phyloP scores from a whole-genome alignment of 768 basidiomycete genomes.

The Podaxis pistillaris region DNA sequence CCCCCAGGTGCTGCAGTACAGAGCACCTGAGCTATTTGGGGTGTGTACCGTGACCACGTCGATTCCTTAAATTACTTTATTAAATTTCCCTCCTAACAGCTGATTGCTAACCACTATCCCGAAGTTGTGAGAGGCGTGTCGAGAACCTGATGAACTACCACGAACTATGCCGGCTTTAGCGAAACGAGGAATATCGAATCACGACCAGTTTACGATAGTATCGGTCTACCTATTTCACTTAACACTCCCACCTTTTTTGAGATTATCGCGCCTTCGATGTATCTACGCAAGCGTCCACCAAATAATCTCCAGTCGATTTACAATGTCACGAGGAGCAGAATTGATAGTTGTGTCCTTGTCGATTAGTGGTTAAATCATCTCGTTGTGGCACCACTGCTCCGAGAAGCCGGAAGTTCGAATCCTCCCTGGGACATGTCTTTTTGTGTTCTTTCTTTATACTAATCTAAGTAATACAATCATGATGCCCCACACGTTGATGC shows the following conservation, averaged over 20 bases:
- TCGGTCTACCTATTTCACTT: too few relatives aligned
- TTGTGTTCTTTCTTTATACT: background rate
- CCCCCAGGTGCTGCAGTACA: slow-evolving; percentile 69
- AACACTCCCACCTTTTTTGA: too few relatives aligned
- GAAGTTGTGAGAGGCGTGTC: slow-evolving; percentile 66
- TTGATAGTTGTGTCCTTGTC: slow-evolving; percentile 17
- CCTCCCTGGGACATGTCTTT: slow-evolving; percentile 21
- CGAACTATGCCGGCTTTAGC: background rate
- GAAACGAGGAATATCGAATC: background rate
- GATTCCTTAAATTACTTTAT: background rate
- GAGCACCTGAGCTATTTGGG: slow-evolving; percentile 69
- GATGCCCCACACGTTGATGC: background rate
- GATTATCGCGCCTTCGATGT: too few relatives aligned
- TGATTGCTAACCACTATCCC: slow-evolving; percentile 69
- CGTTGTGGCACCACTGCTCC: slow-evolving; percentile 19
- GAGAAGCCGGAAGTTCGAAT: slow-evolving; percentile 23
- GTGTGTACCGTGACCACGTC: slow-evolving; percentile 33
- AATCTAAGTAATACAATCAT: background rate
- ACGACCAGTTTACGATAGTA: background rate
- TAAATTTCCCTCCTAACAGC: slow-evolving; percentile 29
- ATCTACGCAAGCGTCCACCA: too few relatives aligned
- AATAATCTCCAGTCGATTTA: too few relatives aligned
- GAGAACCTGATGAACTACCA: slow-evolving; percentile 7
- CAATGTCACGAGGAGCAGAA: too few relatives aligned
- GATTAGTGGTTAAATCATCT: slow-evolving; percentile 25